A percentile compares a stretch with the other conserved stretches of the same genome.
These are phyloP conservation scores for Pythium oligandrum DNA, from an alignment of 352 stramenopile genomes.

Conservation along the genomic window DNA sequence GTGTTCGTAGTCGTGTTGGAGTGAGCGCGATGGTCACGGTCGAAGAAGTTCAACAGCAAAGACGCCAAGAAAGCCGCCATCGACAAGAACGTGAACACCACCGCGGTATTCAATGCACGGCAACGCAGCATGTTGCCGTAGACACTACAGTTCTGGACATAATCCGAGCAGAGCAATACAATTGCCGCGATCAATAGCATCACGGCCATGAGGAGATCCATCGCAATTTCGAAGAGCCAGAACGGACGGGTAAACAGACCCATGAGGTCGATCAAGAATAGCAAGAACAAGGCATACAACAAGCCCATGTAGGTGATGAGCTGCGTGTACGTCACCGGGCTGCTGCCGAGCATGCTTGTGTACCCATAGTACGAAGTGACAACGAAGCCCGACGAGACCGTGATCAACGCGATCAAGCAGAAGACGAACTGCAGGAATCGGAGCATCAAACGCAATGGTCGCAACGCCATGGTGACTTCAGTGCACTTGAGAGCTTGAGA, in stretches of 20 bases:
- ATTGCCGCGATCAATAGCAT: slow-evolving; percentile 60
- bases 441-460: slow-evolving; percentile 36
- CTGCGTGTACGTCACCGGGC: slow-evolving; percentile 46
- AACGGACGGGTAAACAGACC: slow-evolving; percentile 33
- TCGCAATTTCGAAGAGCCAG: slow-evolving; percentile 36
- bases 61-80: slow-evolving; percentile 44
- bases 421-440: slow-evolving; percentile 63
- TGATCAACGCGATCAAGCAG: slow-evolving; percentile 48
- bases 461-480: slow-evolving; percentile 21
- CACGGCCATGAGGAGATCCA: slow-evolving; percentile 51
- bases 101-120: slow-evolving; percentile 34
- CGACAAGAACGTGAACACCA: slow-evolving; percentile 67
- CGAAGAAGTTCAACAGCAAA: slow-evolving; percentile 46
- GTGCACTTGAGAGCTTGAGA: too few species aligned
- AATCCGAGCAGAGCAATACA: slow-evolving; percentile 64
- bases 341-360: slow-evolving; percentile 64
- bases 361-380: slow-evolving; percentile 61
- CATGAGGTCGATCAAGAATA: slow-evolving; percentile 42
- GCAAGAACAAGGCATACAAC: slow-evolving; percentile 49
- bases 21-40: slow-evolving; percentile 15
- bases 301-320: slow-evolving; percentile 66
- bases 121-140: slow-evolving; percentile 74
- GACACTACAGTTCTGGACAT: slow-evolving; percentile 50
- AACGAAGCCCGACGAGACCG: slow-evolving; percentile 56
- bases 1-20: slow-evolving; percentile 15